These are phyloP conservation scores for Populus davidiana DNA, from an alignment of 345 rosid species.

Conservation along the genomic window DNA sequence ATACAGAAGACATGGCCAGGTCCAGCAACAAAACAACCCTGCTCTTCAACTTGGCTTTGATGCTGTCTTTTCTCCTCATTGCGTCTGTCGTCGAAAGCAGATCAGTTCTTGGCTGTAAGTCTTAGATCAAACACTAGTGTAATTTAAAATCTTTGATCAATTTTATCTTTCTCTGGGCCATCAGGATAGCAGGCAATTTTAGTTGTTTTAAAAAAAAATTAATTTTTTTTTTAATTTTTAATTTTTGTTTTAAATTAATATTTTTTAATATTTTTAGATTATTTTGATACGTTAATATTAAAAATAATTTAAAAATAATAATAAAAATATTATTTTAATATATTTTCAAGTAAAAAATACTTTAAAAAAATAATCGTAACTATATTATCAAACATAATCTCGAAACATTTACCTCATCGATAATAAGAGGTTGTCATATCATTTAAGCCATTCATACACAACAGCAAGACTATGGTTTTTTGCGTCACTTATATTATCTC, in stretches of 20 bases:
- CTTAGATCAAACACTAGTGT: background rate
- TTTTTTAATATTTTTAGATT: too few relatives aligned
- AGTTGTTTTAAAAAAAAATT: too few relatives aligned
- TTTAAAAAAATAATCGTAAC: too few relatives aligned
- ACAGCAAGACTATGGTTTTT: background rate
- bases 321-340: too few relatives aligned
- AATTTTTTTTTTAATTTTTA: too few relatives aligned
- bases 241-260: too few relatives aligned
- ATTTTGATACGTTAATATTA: too few relatives aligned
- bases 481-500: background rate
- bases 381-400: background rate
- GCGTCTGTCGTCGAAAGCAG: slow-evolving; percentile 18
- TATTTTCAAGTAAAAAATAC: too few relatives aligned
- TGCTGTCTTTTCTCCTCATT: slow-evolving; percentile 21
- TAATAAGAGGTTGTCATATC: background rate
- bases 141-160: background rate
- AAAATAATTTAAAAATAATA: too few relatives aligned
- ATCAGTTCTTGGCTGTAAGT: background rate
- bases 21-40: slow-evolving; percentile 2
- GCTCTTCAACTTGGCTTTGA: background rate
- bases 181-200: background rate
- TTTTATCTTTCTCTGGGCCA: background rate
- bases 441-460: background rate
- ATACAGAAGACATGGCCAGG: slow-evolving; percentile 10
- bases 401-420: background rate